phyloP scores from a whole-genome alignment of 1,284 basidiomycete genomes.

The Ustilago esculenta region DNA sequence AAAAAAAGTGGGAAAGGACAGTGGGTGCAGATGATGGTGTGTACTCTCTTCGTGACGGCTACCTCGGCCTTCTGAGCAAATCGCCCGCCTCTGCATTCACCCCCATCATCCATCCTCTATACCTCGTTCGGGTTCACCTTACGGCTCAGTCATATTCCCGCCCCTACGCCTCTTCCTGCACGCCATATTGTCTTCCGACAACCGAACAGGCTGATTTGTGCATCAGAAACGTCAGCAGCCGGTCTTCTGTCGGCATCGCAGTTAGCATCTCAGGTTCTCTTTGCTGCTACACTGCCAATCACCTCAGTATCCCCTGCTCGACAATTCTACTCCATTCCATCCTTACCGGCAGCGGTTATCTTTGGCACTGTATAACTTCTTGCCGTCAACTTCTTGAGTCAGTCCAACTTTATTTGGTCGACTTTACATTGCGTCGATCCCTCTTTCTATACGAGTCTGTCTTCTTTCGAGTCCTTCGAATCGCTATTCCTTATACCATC shows the following conservation, averaged over 20 bases:
- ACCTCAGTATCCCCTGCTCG: too few relatives aligned
- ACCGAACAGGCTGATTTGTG: too few relatives aligned
- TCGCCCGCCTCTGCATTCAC: not conserved
- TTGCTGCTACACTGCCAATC: too few relatives aligned
- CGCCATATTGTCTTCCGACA: too few relatives aligned
- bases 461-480: not conserved
- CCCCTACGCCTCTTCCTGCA: not conserved
- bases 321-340: too few relatives aligned
- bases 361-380: too few relatives aligned
- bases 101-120: not conserved
- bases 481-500: constrained; percentile 13
- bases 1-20: not conserved
- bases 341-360: too few relatives aligned
- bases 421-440: not conserved
- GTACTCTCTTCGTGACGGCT: not conserved
- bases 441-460: not conserved
- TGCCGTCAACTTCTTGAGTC: too few relatives aligned
- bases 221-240: too few relatives aligned
- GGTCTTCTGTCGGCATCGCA: too few relatives aligned
- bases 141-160: not conserved
- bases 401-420: not conserved
- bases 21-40: not conserved
- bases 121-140: too few relatives aligned
- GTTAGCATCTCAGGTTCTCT: too few relatives aligned
- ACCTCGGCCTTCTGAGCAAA: not conserved